Evolutionary conservation across 192 early-diverging fungal genomes (phyloP).

Genomic region (Paraglomus occultum): DNA sequence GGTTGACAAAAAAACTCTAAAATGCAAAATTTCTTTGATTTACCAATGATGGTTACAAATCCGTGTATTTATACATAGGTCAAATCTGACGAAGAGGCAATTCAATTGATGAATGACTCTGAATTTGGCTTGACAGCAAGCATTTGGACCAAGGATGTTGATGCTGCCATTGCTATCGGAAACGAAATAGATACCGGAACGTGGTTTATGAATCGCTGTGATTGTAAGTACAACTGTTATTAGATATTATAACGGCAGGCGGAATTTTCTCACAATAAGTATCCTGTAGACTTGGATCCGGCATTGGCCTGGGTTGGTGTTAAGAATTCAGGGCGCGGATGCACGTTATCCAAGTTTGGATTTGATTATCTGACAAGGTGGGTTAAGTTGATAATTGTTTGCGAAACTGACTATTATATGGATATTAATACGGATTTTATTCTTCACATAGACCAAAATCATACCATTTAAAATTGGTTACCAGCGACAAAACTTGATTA

Average conservation of each 20-base stretch:
- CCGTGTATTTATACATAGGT: not conserved
- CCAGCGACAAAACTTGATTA: too few species aligned
- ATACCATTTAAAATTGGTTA: constrained; percentile 34
- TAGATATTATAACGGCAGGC: not conserved
- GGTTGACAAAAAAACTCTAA: constrained; percentile 32
- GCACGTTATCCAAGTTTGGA: constrained; percentile 65
- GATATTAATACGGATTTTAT: not conserved
- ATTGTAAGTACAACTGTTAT: constrained; percentile 38
- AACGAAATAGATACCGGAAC: constrained; percentile 73
- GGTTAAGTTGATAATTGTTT: not conserved
- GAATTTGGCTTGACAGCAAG: constrained; percentile 77
- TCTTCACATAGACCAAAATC: constrained; percentile 34
- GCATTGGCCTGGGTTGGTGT: constrained; percentile 76
- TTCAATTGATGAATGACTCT: constrained; percentile 78
- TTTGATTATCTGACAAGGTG: constrained; percentile 69
- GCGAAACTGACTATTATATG: not conserved
- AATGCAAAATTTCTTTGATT: too few species aligned
- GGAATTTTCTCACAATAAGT: not conserved
- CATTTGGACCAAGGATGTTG: constrained; percentile 70
- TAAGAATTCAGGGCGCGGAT: constrained; percentile 73
- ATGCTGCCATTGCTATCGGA: constrained; percentile 60
- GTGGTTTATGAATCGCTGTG: constrained; percentile 82
- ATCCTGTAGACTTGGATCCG: constrained; percentile 60
- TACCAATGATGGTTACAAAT: not conserved
- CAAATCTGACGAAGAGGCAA: constrained; percentile 68